These are phyloP conservation scores for Aureobasidium sp. DNA, from an alignment of 2,329 filamentous ascomycete genomes.

Conservation along the genomic window DNA sequence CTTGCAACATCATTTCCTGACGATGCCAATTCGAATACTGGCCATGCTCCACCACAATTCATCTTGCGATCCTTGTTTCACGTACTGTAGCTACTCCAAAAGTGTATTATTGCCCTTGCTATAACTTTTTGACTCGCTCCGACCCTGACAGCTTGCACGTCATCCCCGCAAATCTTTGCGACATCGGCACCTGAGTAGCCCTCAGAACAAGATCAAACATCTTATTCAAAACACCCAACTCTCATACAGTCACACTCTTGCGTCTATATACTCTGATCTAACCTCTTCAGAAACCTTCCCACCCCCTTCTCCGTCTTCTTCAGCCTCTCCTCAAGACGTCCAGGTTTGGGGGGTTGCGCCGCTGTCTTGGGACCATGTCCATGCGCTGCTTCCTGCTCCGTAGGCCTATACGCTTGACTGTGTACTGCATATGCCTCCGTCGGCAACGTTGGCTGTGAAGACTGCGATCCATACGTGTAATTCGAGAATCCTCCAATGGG, in stretches of 20 bases:
- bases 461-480: conserved; percentile 38
- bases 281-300: conserved; percentile 63
- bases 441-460: conserved; percentile 18
- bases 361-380: conserved; percentile 8
- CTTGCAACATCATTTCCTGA: not conserved
- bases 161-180: conserved; percentile 2
- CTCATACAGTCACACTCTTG: not conserved
- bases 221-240: too few relatives aligned
- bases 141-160: not conserved
- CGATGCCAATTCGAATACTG: not conserved
- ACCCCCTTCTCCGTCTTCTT: conserved; percentile 62
- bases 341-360: conserved; percentile 20
- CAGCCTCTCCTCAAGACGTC: conserved; percentile 53
- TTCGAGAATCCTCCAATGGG: conserved; percentile 47
- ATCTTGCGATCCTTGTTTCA: not conserved
- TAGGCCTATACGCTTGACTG: conserved; percentile 61
- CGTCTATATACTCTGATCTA: conserved; percentile 41
- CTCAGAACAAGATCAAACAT: too few relatives aligned
- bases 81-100: not conserved
- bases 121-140: not conserved
- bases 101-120: not conserved
- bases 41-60: conserved; percentile 4
- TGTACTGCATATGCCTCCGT: conserved; percentile 48
- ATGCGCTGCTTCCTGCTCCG: conserved; percentile 47
- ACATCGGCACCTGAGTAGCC: not conserved